These are phyloP conservation scores for Closterium sp. DNA, from an alignment of 139 green algal species.

Conservation along the genomic window DNA sequence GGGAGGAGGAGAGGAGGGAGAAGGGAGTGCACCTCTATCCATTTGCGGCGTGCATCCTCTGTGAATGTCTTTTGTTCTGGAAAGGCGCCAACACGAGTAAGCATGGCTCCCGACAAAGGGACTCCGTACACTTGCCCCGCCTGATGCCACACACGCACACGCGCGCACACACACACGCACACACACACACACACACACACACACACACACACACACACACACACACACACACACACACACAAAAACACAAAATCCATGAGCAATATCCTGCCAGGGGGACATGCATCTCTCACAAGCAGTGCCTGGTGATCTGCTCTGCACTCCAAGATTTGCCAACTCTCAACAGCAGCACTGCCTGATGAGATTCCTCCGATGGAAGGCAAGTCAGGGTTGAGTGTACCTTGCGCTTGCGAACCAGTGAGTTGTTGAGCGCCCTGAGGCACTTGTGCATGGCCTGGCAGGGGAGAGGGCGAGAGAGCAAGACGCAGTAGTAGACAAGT, in stretches of 20 bases:
- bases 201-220: too few relatives aligned
- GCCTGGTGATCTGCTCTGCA: too few relatives aligned
- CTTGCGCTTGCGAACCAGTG: background rate
- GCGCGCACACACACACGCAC: too few relatives aligned
- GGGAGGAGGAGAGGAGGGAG: background rate
- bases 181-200: too few relatives aligned
- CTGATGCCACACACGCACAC: background rate
- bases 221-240: too few relatives aligned
- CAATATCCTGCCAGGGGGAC: background rate
- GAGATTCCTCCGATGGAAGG: background rate
- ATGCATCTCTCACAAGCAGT: background rate
- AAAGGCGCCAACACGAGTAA: background rate
- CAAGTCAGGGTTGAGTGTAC: background rate
- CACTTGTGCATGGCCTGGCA: background rate
- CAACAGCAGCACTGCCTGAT: too few relatives aligned
- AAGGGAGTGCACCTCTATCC: background rate
- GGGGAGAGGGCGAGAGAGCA: background rate
- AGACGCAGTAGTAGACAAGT: too few relatives aligned
- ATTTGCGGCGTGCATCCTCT: background rate
- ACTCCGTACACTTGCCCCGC: constrained; percentile 5
- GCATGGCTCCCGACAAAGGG: background rate
- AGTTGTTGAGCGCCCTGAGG: background rate
- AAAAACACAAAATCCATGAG: background rate
- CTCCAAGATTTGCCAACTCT: too few relatives aligned
- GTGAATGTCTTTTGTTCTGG: background rate